Evolutionary conservation across 805 yeast genomes (phyloP).

Genomic region (Ogataea kodamae): DNA sequence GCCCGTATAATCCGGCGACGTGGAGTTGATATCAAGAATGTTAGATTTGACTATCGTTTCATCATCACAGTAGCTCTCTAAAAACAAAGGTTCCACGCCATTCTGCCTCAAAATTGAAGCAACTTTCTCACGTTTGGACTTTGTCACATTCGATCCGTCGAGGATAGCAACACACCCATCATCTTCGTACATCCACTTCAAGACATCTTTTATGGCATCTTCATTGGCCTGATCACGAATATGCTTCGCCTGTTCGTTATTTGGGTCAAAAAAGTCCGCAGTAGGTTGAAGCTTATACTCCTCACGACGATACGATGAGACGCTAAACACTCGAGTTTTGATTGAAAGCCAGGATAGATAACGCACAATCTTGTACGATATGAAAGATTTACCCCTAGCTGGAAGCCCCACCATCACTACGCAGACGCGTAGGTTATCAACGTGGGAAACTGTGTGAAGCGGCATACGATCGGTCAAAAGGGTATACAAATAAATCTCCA

Average conservation of each 20-base stretch:
- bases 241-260: constrained; percentile 59
- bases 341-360: constrained; percentile 91
- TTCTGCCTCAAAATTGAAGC: constrained; percentile 53
- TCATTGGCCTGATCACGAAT: constrained; percentile 68
- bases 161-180: constrained; percentile 87
- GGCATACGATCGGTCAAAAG: constrained; percentile 39
- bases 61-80: constrained; percentile 90
- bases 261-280: constrained; percentile 76
- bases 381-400: constrained; percentile 90
- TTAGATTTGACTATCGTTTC: constrained; percentile 72
- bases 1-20: constrained; percentile 77
- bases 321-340: constrained; percentile 82
- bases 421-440: constrained; percentile 73
- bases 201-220: constrained; percentile 72
- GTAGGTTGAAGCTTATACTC: constrained; percentile 52
- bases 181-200: constrained; percentile 79
- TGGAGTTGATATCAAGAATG: constrained; percentile 79
- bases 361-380: constrained; percentile 90
- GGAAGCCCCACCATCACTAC: constrained; percentile 88
- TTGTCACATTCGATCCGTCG: constrained; percentile 90
- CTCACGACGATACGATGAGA: constrained; percentile 77
- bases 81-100: constrained; percentile 81
- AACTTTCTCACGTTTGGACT: constrained; percentile 63
- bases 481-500: constrained; percentile 1
- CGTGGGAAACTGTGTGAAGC: constrained; percentile 54